phyloP scores from a whole-genome alignment of 306 rosid genomes.

The Begonia loranthoides region DNA sequence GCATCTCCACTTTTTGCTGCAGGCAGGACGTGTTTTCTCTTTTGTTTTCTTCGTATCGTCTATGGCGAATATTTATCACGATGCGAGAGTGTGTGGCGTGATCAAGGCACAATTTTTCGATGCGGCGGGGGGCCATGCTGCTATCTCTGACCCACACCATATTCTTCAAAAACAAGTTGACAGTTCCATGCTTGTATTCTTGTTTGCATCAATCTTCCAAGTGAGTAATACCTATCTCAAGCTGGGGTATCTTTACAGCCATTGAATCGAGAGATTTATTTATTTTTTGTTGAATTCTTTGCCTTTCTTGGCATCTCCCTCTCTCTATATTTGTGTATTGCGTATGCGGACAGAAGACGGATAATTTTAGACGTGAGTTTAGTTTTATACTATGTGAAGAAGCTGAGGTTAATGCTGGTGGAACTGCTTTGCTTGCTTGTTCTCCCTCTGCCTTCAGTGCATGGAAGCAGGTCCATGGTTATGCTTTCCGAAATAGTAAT shows the following conservation, averaged over 20 bases:
- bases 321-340: constrained; percentile 39
- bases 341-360: constrained; percentile 21
- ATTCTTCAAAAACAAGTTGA: constrained; percentile 22
- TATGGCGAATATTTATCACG: too few species aligned
- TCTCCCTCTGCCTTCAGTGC: constrained; percentile 30
- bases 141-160: constrained; percentile 34
- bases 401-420: constrained; percentile 28
- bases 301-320: constrained; percentile 24
- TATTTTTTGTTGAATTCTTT: constrained; percentile 37
- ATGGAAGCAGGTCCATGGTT: constrained; percentile 36
- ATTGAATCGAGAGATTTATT: constrained; percentile 17
- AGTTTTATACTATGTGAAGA: constrained; percentile 24
- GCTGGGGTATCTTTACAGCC: constrained; percentile 30
- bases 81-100: too few species aligned
- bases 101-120: too few species aligned
- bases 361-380: too few species aligned
- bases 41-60: too few species aligned
- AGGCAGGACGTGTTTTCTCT: constrained; percentile 11
- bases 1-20: constrained; percentile 40
- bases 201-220: constrained; percentile 28
- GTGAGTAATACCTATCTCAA: constrained; percentile 28
- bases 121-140: constrained; percentile 39
- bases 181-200: constrained; percentile 32
- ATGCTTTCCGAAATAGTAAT: constrained; percentile 21
- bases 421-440: constrained; percentile 32